phyloP scores from a whole-genome alignment of 768 basidiomycete species.

The Leccinum boreale region DNA sequence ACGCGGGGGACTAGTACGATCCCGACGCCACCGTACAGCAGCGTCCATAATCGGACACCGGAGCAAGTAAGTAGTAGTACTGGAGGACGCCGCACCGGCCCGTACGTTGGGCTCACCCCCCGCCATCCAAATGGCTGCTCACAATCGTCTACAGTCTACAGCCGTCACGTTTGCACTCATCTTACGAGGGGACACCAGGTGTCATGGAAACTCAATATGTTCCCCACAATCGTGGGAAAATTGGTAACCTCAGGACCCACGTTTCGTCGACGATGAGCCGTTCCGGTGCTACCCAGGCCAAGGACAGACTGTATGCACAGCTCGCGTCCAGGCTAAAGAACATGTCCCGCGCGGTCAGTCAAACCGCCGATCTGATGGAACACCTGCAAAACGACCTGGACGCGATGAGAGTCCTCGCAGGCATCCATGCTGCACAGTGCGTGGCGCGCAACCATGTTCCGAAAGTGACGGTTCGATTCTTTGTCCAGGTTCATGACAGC shows the following conservation, averaged over 20 bases:
- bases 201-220: not conserved
- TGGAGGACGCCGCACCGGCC: not conserved
- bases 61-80: not conserved
- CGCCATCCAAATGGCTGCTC: not conserved
- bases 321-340: constrained; percentile 65
- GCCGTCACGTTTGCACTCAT: not conserved
- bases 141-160: not conserved
- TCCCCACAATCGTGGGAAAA: constrained; percentile 14
- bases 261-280: constrained; percentile 16
- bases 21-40: constrained; percentile 6
- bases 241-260: not conserved
- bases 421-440: constrained; percentile 79
- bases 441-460: constrained; percentile 18
- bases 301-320: constrained; percentile 78
- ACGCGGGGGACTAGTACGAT: not conserved
- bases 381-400: constrained; percentile 72
- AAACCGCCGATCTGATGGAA: constrained; percentile 76
- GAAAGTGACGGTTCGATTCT: not conserved
- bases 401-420: constrained; percentile 76
- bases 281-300: constrained; percentile 67
- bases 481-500: constrained; percentile 48
- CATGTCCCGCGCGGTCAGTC: constrained; percentile 64
- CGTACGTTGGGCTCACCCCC: too few relatives aligned
- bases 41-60: not conserved
- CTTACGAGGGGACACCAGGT: not conserved